phyloP scores from a whole-genome alignment of 163 green algal species.

The Picocystis sp. region DNA sequence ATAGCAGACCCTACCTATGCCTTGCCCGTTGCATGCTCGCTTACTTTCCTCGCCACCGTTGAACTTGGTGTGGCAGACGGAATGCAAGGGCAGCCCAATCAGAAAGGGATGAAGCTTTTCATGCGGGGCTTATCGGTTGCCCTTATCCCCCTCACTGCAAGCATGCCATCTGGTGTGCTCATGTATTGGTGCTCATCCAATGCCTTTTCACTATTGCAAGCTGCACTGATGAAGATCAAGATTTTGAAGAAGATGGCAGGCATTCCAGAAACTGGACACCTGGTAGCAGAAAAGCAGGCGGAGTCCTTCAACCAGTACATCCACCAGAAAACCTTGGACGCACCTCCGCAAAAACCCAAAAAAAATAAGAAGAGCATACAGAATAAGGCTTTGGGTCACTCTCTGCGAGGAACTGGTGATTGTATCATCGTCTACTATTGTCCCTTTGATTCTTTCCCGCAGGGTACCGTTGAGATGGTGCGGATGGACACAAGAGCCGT shows the following conservation, averaged over 20 bases:
- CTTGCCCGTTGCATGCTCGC: slow-evolving; percentile 26
- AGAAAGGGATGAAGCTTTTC: slow-evolving; percentile 32
- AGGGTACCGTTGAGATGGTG: too few relatives aligned
- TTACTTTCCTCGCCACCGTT: slow-evolving; percentile 28
- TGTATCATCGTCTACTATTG: too few relatives aligned
- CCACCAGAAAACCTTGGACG: too few relatives aligned
- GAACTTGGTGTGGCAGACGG: slow-evolving; percentile 46
- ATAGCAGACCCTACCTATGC: slow-evolving; percentile 30
- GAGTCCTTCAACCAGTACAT: too few relatives aligned
- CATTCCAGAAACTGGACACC: too few relatives aligned
- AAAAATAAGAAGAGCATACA: too few relatives aligned
- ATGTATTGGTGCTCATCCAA: slow-evolving; percentile 52
- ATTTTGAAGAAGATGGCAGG: not conserved
- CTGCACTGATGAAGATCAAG: slow-evolving; percentile 9
- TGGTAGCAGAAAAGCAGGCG: too few relatives aligned
- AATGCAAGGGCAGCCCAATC: slow-evolving; percentile 39
- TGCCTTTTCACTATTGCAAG: slow-evolving; percentile 30
- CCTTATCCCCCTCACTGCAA: slow-evolving; percentile 33
- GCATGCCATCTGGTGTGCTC: slow-evolving; percentile 37
- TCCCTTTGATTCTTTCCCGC: too few relatives aligned
- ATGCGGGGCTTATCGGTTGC: slow-evolving; percentile 35
- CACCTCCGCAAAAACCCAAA: too few relatives aligned
- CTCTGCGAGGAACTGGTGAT: too few relatives aligned
- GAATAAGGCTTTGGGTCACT: too few relatives aligned
- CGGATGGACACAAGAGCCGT: too few relatives aligned